Evolutionary conservation across 148 eudicot species (phyloP).

Genomic region (Simmondsia chinensis): DNA sequence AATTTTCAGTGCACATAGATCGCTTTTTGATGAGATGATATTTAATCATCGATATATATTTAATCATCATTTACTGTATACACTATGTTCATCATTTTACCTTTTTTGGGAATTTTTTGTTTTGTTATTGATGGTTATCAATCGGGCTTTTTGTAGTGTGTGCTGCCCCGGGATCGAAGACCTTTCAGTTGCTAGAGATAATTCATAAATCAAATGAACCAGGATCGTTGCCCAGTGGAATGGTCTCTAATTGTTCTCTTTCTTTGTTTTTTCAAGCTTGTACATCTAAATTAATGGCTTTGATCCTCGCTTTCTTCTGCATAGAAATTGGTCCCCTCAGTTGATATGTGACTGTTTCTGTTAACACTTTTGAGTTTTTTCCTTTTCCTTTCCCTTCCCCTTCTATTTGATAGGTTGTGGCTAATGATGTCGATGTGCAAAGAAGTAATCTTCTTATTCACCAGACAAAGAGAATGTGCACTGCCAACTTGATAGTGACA

Average conservation of each 20-base stretch:
- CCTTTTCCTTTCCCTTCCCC: too few relatives aligned
- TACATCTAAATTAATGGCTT: background rate
- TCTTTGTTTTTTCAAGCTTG: background rate
- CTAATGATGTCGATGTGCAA: constrained; percentile 96
- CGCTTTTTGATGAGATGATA: too few relatives aligned
- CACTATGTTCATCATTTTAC: background rate
- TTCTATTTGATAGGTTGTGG: constrained; percentile 94
- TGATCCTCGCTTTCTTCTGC: background rate
- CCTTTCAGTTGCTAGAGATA: constrained; percentile 95
- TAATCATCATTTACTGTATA: too few relatives aligned
- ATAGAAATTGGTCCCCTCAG: too few relatives aligned
- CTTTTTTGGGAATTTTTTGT: background rate
- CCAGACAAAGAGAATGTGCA: constrained; percentile 98
- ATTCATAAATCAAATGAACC: constrained; percentile 48
- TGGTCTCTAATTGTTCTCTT: constrained; percentile 37
- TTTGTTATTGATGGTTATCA: constrained; percentile 13
- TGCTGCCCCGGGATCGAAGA: constrained; percentile 99
- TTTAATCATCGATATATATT: too few relatives aligned
- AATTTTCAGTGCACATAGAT: too few relatives aligned
- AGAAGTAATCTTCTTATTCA: constrained; percentile 99
- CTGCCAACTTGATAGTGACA: constrained; percentile 91
- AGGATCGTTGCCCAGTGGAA: constrained; percentile 68
- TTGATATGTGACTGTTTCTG: too few relatives aligned
- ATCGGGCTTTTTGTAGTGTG: constrained; percentile 61
- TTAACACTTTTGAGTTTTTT: too few relatives aligned